Evolutionary conservation across 257 asterid species (phyloP), one percentile per base, ranked within the genome.

Genomic region (Primulina eburnea): DNA sequence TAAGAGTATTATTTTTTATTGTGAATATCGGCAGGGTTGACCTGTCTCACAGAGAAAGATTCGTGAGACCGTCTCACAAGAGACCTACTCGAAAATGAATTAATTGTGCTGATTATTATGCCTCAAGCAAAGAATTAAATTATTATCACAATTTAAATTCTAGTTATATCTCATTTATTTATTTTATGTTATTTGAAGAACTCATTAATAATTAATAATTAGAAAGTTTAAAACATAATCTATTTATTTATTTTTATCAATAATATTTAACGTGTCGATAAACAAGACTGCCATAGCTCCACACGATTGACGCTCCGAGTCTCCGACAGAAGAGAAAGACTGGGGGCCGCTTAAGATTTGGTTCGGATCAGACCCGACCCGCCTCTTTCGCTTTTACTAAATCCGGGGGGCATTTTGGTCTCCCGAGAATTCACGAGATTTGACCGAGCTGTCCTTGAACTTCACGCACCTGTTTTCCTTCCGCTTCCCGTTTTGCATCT

Each of bases 351-450:
- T 67, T 43, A 68, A 37, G 17, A 32, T 57, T 76, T 65, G 71
- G 16, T 8, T 21, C 65, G 32, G 24, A 2, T 50, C 57, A 21
- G 21, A 50, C 57, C 78, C 70, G 82, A 77, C 82, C 78, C 74
- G 68, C 28, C 20, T 75, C 72, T 65, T 60, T 34, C 73, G 78
- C 64, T 55, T 55, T 28, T 59, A 63, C 37, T 52, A 75, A 67
- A 66, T 68, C 71, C 9, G 68, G 74, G 87, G 87, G 97, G 88
- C 66, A 82, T 35, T 82, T 64, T 77, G 70, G 91, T 74, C 89
- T 62, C 24, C 7, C 1, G 0, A 17, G 5, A 38, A 1, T 2
- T 8, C 30, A 4, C n/a, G 17, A 2, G 2, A 1, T 30, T 69
- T 81, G 69, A 80, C 86, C 68, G 20, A 24, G 70, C 7, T 80